phyloP scores from a whole-genome alignment of 2,329 filamentous ascomycete species.

The Aspergillus udagawae region DNA sequence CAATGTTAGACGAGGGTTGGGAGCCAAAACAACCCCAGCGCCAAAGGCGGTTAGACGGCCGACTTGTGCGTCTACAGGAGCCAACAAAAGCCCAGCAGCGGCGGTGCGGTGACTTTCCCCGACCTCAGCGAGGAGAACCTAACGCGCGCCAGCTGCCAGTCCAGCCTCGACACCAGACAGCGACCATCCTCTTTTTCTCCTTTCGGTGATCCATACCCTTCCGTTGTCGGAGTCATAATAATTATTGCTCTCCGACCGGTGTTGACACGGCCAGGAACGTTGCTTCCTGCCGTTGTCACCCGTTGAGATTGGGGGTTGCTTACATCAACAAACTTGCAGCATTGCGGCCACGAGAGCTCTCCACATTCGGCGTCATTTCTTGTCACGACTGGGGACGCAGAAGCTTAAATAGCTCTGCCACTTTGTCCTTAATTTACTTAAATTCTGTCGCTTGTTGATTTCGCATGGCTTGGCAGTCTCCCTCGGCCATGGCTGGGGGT shows the following conservation, averaged over 20 bases:
- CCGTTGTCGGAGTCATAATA: constrained; percentile 3
- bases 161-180: background rate
- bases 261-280: constrained; percentile 20
- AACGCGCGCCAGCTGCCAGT: constrained; percentile 12
- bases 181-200: constrained; percentile 2
- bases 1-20: constrained; percentile 4
- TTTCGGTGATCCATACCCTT: constrained; percentile 1
- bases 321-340: constrained; percentile 17
- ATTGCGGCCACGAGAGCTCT: constrained; percentile 12
- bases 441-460: constrained; percentile 7
- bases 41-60: constrained; percentile 21
- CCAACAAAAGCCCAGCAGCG: constrained; percentile 16
- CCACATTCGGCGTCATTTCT: background rate
- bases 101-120: constrained; percentile 15
- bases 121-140: constrained; percentile 14
- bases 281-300: constrained; percentile 21
- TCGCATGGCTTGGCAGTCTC: constrained; percentile 67
- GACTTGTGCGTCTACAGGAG: constrained; percentile 16
- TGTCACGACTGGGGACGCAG: background rate
- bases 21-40: constrained; percentile 13
- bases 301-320: constrained; percentile 13
- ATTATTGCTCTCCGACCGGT: constrained; percentile 9
- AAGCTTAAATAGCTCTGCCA: background rate
- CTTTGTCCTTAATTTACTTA: background rate
- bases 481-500: constrained; percentile 57